A percentile compares a stretch with the other conserved stretches of the same genome.
Evolutionary conservation across 176 grass and related monocot genomes (phyloP).

Genomic region (Microstegium vimineum): DNA sequence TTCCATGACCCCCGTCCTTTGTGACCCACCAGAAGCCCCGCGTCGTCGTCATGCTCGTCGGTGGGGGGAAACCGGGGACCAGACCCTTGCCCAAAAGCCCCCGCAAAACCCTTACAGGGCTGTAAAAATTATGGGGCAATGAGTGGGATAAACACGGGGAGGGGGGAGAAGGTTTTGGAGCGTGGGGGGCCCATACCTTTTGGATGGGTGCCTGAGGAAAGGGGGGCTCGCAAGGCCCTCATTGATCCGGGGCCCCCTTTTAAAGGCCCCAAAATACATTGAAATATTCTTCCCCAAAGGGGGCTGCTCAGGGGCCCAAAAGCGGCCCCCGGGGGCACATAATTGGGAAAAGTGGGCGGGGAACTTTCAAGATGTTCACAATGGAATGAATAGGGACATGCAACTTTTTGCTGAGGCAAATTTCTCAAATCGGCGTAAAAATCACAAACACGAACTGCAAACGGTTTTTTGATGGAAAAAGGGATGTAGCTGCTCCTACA

Average conservation of each 20-base stretch:
- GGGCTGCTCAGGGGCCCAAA: slow-evolving; percentile 60
- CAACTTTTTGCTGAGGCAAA: slow-evolving; percentile 77
- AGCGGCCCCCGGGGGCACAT: slow-evolving; percentile 62
- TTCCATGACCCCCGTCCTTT: slow-evolving; percentile 69
- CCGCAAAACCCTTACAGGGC: slow-evolving; percentile 62
- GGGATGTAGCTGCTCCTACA: slow-evolving; percentile 71
- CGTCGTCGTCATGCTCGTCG: slow-evolving; percentile 77
- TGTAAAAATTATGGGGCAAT: slow-evolving; percentile 78
- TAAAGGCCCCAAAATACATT: slow-evolving; percentile 71
- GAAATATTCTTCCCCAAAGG: slow-evolving; percentile 81
- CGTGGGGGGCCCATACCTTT: slow-evolving; percentile 74
- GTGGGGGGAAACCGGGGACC: slow-evolving; percentile 71
- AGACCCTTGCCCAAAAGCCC: slow-evolving; percentile 64
- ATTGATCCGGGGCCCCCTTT: slow-evolving; percentile 70
- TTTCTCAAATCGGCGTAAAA: slow-evolving; percentile 65
- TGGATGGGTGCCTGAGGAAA: slow-evolving; percentile 87
- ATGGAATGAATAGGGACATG: slow-evolving; percentile 87
- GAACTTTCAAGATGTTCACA: slow-evolving; percentile 93
- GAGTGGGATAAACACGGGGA: slow-evolving; percentile 87
- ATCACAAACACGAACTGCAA: slow-evolving; percentile 70
- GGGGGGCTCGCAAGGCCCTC: slow-evolving; percentile 80
- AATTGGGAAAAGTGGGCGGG: slow-evolving; percentile 73
- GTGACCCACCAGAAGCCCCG: slow-evolving; percentile 78
- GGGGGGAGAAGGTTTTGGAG: slow-evolving; percentile 74
- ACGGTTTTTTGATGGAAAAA: slow-evolving; percentile 81